Conservation (phyloP, 2,329 filamentous ascomycete species). For the Curvularia spicifera region DNA sequence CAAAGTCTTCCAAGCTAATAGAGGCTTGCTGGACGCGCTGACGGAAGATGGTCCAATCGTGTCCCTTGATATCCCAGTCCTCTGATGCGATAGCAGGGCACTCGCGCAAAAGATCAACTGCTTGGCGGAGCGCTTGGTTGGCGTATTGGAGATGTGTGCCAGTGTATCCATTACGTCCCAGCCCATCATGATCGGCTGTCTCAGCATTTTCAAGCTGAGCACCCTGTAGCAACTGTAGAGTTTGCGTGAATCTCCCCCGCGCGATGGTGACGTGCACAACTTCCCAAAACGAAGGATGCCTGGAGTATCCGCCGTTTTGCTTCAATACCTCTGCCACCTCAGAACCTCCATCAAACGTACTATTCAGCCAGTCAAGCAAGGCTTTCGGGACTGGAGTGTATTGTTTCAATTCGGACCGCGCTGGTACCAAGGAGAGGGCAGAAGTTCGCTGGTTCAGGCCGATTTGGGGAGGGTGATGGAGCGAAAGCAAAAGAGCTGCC, state of each 20-base stretch:
- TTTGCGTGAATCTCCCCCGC: slow-evolving; percentile 73
- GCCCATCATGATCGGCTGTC: slow-evolving; percentile 66
- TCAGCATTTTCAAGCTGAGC: slow-evolving; percentile 81
- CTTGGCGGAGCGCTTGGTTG: slow-evolving; percentile 71
- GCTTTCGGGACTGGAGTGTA: slow-evolving; percentile 71
- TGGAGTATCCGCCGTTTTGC: slow-evolving; percentile 73
- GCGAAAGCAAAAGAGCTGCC: slow-evolving; percentile 76
- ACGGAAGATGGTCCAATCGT: slow-evolving; percentile 85
- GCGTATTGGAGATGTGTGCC: slow-evolving; percentile 80
- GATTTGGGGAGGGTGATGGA: slow-evolving; percentile 67
- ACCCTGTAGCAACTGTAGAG: slow-evolving; percentile 70
- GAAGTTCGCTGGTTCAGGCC: slow-evolving; percentile 31
- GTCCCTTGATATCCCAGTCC: slow-evolving; percentile 83
- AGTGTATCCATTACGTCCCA: slow-evolving; percentile 71
- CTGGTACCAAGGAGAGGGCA: slow-evolving; percentile 34
- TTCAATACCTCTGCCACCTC: slow-evolving; percentile 70
- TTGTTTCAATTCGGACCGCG: slow-evolving; percentile 30
- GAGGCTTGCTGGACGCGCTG: slow-evolving; percentile 73
- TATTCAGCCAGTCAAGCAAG: slow-evolving; percentile 81
- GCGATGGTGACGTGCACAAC: slow-evolving; percentile 72
- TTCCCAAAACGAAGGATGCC: slow-evolving; percentile 83
- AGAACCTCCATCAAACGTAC: slow-evolving; percentile 72
- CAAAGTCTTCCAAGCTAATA: slow-evolving; percentile 75
- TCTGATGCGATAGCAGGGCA: slow-evolving; percentile 71
- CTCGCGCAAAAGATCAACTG: slow-evolving; percentile 71